Evolutionary conservation across 371 early-diverging fungal species (phyloP).

Genomic region (Mortierella sp.): DNA sequence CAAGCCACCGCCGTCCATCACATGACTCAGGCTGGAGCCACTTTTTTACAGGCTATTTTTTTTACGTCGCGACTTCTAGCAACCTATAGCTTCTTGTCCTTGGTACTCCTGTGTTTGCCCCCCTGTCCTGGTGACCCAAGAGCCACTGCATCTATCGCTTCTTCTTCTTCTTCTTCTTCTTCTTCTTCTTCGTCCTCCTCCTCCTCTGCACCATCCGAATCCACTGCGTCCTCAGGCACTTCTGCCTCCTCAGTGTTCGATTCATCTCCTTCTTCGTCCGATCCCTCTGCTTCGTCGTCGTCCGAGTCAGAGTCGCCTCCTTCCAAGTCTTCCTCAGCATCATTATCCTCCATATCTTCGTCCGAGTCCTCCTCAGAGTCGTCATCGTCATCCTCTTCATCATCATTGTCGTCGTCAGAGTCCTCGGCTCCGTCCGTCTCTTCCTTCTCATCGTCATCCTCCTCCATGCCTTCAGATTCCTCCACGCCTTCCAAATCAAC

Average conservation of each 20-base stretch:
- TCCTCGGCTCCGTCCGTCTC: no score
- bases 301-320: not conserved
- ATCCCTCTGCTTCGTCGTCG: not conserved
- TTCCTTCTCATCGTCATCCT: no score
- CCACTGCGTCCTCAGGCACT: not conserved
- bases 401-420: not conserved
- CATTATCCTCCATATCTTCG: conserved; percentile 3
- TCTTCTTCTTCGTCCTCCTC: not conserved
- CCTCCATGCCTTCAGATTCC: not conserved
- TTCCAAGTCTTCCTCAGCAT: conserved; percentile 4
- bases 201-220: not conserved
- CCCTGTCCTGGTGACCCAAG: not conserved
- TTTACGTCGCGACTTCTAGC: not conserved
- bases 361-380: not conserved
- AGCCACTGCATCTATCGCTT: not conserved
- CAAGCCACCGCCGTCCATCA: not conserved
- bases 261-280: conserved; percentile 1
- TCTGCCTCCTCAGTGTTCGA: not conserved
- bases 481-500: not conserved
- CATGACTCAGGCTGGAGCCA: not conserved
- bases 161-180: not conserved
- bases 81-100: not conserved
- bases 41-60: no score
- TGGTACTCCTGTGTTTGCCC: not conserved
- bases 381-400: not conserved